Conservation (phyloP, 2,329 filamentous ascomycete species). For the Cercospora zeae-maydis region DNA sequence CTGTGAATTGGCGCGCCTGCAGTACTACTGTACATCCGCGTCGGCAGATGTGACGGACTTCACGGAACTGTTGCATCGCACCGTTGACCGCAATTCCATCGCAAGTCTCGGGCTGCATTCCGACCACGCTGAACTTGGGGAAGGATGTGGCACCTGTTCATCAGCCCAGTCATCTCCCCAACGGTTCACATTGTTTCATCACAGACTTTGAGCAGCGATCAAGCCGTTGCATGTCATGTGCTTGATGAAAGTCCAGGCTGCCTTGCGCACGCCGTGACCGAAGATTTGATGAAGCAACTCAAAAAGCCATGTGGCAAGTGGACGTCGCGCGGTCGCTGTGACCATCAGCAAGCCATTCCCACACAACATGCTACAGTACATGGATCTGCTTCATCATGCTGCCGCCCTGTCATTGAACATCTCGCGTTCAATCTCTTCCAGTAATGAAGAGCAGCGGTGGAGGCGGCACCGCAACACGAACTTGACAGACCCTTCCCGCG, state of each 20-base stretch:
- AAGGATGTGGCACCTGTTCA: not conserved
- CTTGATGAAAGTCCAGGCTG: not conserved
- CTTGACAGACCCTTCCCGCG: not conserved
- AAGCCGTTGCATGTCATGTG: not conserved
- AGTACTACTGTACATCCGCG: not conserved
- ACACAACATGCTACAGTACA: not conserved
- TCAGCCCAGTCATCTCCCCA: not conserved
- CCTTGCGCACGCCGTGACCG: not conserved
- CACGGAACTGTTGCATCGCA: not conserved
- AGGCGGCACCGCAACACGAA: not conserved
- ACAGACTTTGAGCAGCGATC: not conserved
- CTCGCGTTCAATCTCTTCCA: not conserved
- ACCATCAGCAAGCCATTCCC: not conserved
- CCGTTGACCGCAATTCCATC: not conserved
- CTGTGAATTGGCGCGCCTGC: not conserved
- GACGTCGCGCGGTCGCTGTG: not conserved
- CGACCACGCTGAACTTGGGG: not conserved
- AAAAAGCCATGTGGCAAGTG: not conserved
- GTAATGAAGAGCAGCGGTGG: not conserved
- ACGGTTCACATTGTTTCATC: not conserved
- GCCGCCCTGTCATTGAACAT: not conserved
- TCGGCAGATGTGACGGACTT: not conserved
- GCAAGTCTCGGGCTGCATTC: not conserved
- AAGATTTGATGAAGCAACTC: conserved; percentile 2
- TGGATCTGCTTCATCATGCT: not conserved